A percentile compares a stretch with the other conserved stretches of the same genome.
phyloP scores from a whole-genome alignment of 2,329 filamentous ascomycete genomes.

The Teratosphaeria epicoccoides region DNA sequence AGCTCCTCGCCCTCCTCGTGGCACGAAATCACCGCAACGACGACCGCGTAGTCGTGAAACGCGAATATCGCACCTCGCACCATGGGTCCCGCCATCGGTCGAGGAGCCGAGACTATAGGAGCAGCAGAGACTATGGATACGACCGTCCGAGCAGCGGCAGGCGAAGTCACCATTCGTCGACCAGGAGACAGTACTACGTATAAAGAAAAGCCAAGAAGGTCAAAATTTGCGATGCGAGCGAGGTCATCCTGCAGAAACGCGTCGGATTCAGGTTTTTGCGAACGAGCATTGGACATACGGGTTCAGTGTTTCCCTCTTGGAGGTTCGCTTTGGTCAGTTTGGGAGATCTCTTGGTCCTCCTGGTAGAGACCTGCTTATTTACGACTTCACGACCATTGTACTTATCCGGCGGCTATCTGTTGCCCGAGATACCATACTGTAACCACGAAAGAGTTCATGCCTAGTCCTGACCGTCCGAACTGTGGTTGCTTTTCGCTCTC shows the following conservation, averaged over 20 bases:
- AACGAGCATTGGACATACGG: too few species aligned
- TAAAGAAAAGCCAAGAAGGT: constrained; percentile 1
- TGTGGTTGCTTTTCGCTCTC: not conserved
- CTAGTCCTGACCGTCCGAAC: not conserved
- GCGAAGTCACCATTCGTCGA: constrained; percentile 15
- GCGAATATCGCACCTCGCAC: constrained; percentile 37
- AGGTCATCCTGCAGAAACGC: too few species aligned
- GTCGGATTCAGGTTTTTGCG: too few species aligned
- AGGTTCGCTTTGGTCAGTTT: not conserved
- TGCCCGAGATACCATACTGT: not conserved
- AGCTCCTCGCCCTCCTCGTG: constrained; percentile 53
- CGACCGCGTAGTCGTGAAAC: constrained; percentile 43
- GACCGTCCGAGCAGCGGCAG: constrained; percentile 10
- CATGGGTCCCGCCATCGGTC: constrained; percentile 21
- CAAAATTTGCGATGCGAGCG: not conserved
- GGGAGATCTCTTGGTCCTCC: not conserved
- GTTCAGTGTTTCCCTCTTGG: too few species aligned
- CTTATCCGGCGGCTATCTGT: not conserved
- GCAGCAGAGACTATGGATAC: constrained; percentile 20
- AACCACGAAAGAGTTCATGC: not conserved
- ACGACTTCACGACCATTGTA: not conserved
- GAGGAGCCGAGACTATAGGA: constrained; percentile 18
- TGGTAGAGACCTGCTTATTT: not conserved
- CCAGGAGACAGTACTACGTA: constrained; percentile 22
- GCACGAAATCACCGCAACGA: constrained; percentile 32